These are phyloP conservation scores for Dactylonectria estremocensis DNA, from an alignment of 2,329 filamentous ascomycete genomes.

Conservation along the genomic window DNA sequence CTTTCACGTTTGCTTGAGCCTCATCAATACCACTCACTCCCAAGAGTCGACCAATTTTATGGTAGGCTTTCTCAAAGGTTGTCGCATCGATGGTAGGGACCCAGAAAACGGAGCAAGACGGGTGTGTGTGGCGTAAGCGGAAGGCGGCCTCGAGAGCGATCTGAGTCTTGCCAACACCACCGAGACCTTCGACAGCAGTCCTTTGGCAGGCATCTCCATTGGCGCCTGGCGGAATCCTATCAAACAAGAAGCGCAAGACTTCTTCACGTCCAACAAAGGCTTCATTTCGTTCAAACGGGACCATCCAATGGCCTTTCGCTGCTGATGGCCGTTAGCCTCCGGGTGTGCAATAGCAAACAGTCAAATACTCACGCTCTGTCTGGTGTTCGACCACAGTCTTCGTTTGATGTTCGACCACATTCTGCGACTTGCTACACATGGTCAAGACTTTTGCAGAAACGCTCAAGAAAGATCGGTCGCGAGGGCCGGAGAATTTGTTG, in stretches of 20 bases:
- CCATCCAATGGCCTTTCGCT: background rate
- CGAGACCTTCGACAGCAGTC: conserved; percentile 48
- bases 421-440: background rate
- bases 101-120: conserved; percentile 60
- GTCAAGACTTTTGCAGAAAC: background rate
- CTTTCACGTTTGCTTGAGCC: conserved; percentile 53
- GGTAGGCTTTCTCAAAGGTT: conserved; percentile 55
- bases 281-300: too few relatives aligned
- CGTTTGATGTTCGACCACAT: too few relatives aligned
- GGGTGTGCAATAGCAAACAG: too few relatives aligned
- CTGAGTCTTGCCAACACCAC: conserved; percentile 58
- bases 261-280: too few relatives aligned
- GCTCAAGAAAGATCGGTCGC: background rate
- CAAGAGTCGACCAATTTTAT: conserved; percentile 50
- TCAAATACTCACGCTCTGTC: too few relatives aligned
- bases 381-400: too few relatives aligned
- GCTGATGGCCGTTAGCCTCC: background rate
- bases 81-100: conserved; percentile 49
- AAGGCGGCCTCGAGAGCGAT: conserved; percentile 55
- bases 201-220: conserved; percentile 4
- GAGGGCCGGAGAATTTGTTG: conserved; percentile 29
- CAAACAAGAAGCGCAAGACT: too few relatives aligned
- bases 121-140: conserved; percentile 41
- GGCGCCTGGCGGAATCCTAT: too few relatives aligned
- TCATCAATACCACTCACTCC: conserved; percentile 49